Conservation (phyloP, 1,139 yeast species). For the Yamadazyma sp. region DNA sequence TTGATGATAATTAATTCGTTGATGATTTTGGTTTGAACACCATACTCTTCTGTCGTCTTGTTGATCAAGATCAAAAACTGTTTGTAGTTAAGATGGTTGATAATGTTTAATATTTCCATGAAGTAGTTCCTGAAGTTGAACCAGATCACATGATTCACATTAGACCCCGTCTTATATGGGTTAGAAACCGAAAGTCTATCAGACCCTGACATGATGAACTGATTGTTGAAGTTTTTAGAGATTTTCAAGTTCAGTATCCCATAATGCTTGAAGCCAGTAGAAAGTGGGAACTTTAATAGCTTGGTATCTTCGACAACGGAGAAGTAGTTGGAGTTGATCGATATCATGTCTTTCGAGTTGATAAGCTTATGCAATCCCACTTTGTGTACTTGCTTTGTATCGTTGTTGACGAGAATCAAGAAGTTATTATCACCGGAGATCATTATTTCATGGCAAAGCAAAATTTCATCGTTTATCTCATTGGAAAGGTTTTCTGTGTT, state of each 20-base stretch:
- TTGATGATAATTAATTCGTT: constrained; percentile 44
- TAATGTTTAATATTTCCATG: constrained; percentile 34
- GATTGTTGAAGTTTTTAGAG: constrained; percentile 26
- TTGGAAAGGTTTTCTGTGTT: constrained; percentile 25
- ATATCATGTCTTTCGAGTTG: constrained; percentile 18
- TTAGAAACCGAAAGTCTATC: constrained; percentile 37
- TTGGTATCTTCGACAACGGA: constrained; percentile 21
- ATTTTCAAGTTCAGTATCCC: constrained; percentile 23
- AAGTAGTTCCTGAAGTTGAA: constrained; percentile 37
- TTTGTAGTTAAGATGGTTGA: constrained; percentile 36
- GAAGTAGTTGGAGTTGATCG: constrained; percentile 30
- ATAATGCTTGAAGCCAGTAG: constrained; percentile 28
- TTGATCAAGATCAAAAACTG: constrained; percentile 38
- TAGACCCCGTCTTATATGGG: constrained; percentile 26
- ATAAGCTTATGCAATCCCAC: constrained; percentile 23
- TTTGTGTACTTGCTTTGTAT: constrained; percentile 18
- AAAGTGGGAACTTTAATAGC: constrained; percentile 30
- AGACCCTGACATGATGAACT: constrained; percentile 33
- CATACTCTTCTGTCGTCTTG: constrained; percentile 21
- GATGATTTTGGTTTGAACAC: constrained; percentile 16
- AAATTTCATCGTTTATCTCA: constrained; percentile 27
- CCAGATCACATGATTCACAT: constrained; percentile 41
- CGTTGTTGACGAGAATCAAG: constrained; percentile 23
- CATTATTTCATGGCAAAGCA: constrained; percentile 22
- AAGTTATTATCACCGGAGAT: constrained; percentile 29